phyloP scores from a whole-genome alignment of 139 green algal genomes.

The Tetradesmus lagerheimii region DNA sequence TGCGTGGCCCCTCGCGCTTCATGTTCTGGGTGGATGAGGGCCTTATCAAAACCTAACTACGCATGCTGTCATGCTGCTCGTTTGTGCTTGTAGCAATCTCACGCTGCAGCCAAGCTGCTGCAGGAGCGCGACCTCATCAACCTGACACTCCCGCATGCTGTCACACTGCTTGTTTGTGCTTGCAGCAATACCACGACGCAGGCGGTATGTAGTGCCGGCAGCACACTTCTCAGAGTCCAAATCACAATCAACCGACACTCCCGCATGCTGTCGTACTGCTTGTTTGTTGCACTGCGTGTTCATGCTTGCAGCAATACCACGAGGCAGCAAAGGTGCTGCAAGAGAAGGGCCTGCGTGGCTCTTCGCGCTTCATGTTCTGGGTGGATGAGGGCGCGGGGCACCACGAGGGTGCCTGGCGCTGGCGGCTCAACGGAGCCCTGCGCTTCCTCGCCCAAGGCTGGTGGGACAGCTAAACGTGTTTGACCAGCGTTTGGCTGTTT shows the following conservation, averaged over 20 bases:
- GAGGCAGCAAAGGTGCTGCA: conserved; percentile 53
- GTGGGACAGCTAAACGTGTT: conserved; percentile 57
- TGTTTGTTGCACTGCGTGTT: too few relatives aligned
- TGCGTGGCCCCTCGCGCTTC: background rate
- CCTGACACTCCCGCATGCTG: too few relatives aligned
- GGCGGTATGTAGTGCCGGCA: too few relatives aligned
- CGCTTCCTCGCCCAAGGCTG: conserved; percentile 56
- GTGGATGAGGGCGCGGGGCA: conserved; percentile 56
- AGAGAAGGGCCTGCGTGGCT: conserved; percentile 45
- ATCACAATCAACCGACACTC: too few relatives aligned
- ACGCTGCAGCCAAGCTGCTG: too few relatives aligned
- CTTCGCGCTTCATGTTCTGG: conserved; percentile 40
- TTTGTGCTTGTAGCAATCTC: too few relatives aligned
- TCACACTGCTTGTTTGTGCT: too few relatives aligned
- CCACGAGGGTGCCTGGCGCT: conserved; percentile 63
- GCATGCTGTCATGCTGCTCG: background rate
- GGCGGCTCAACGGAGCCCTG: conserved; percentile 59
- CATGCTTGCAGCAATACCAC: conserved; percentile 48
- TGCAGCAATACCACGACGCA: too few relatives aligned
- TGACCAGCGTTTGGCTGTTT: too few relatives aligned
- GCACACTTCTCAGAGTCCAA: too few relatives aligned
- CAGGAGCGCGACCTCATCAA: too few relatives aligned
- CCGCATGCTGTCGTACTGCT: background rate
- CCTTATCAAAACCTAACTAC: too few relatives aligned
- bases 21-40: background rate